A percentile compares a stretch with the other conserved stretches of the same genome.
phyloP scores from a whole-genome alignment of 164 flowering plant genomes.

The Vitis rupestris region DNA sequence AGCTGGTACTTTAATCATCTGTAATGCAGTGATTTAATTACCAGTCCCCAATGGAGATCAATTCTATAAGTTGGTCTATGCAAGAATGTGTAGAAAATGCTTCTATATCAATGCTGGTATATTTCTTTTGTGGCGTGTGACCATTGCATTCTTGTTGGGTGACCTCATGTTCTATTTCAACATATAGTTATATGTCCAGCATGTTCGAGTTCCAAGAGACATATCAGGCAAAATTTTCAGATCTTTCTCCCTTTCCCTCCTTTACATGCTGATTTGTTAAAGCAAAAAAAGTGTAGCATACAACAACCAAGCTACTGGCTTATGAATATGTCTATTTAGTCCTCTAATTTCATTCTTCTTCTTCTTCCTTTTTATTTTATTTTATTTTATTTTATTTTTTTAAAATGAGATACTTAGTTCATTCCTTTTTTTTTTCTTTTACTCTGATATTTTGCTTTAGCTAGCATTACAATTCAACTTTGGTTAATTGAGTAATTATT shows the following conservation, averaged over 20 bases:
- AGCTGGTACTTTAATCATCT: background rate
- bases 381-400: too few relatives aligned
- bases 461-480: background rate
- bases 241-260: background rate
- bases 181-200: background rate
- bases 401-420: background rate
- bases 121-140: too few relatives aligned
- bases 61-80: background rate
- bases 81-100: background rate
- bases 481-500: background rate
- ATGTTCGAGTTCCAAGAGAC: background rate
- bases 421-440: background rate
- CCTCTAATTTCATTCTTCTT: background rate
- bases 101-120: too few relatives aligned
- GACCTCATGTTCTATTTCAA: background rate
- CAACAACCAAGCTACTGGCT: background rate
- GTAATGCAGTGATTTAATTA: background rate
- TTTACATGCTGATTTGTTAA: background rate
- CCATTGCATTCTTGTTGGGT: background rate
- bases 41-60: background rate
- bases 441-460: background rate
- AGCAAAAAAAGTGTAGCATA: background rate
- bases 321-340: background rate
- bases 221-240: background rate
- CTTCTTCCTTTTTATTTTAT: background rate